Conservation (phyloP, 805 yeast species). For the Schizosaccharomyces octosporus region DNA sequence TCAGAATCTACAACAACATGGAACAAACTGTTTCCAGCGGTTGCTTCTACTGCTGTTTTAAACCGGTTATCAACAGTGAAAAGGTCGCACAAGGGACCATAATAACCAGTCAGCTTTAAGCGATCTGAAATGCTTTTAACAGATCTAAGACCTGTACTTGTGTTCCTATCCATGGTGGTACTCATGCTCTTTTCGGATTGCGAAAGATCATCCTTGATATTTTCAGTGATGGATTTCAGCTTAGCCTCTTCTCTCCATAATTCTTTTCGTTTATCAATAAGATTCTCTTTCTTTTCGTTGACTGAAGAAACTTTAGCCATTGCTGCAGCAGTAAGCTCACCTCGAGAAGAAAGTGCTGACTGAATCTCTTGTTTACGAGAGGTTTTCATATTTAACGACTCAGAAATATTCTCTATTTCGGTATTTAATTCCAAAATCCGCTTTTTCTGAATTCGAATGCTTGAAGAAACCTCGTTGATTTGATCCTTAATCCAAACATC, state of each 20-base stretch:
- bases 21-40: constrained; percentile 66
- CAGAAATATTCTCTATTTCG: neutral
- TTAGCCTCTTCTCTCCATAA: constrained; percentile 64
- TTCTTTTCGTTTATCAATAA: constrained; percentile 20
- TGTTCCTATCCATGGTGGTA: constrained; percentile 52
- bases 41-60: constrained; percentile 63
- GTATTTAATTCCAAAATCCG: constrained; percentile 8
- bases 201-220: constrained; percentile 29
- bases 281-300: neutral
- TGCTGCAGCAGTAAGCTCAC: neutral
- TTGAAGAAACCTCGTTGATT: constrained; percentile 17
- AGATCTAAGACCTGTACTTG: constrained; percentile 42
- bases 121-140: constrained; percentile 37
- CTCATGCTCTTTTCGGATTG: constrained; percentile 34
- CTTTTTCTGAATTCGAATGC: constrained; percentile 12
- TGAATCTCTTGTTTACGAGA: neutral
- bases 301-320: neutral
- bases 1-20: constrained; percentile 79
- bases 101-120: constrained; percentile 36
- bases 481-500: constrained; percentile 40
- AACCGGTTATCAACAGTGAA: constrained; percentile 62
- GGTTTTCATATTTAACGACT: neutral
- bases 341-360: neutral
- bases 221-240: constrained; percentile 28
- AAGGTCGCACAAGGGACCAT: constrained; percentile 69